Conservation (phyloP, 805 yeast species). For the Teunomyces kruisii region DNA sequence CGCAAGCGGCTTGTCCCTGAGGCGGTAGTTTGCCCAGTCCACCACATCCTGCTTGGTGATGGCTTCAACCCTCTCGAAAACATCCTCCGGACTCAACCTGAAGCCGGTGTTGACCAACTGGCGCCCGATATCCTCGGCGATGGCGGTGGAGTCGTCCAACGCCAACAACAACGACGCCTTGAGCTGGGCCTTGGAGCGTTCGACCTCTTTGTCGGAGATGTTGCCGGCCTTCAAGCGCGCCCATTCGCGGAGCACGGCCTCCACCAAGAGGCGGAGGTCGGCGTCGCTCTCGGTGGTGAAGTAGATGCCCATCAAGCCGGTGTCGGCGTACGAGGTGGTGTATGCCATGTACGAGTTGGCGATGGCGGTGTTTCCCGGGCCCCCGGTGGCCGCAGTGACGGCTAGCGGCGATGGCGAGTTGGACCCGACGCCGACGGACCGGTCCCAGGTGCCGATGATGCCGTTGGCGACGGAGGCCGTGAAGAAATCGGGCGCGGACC, state of each 20-base stretch:
- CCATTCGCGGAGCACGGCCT: slow-evolving; percentile 86
- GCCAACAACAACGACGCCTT: slow-evolving; percentile 89
- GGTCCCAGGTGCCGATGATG: slow-evolving; percentile 95
- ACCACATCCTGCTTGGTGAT: slow-evolving; percentile 79
- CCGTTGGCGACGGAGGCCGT: slow-evolving; percentile 96
- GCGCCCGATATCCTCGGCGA: slow-evolving; percentile 97
- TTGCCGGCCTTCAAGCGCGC: slow-evolving; percentile 75
- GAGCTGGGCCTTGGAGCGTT: slow-evolving; percentile 90
- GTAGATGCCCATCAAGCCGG: slow-evolving; percentile 97
- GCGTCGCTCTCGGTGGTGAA: slow-evolving; percentile 77
- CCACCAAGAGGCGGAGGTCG: slow-evolving; percentile 63
- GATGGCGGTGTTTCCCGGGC: slow-evolving; percentile 58
- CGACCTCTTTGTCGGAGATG: slow-evolving; percentile 81
- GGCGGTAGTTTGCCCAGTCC: slow-evolving; percentile 82
- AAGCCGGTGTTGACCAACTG: slow-evolving; percentile 93
- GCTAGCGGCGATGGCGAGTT: slow-evolving; percentile 86
- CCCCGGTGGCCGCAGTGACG: slow-evolving; percentile 57
- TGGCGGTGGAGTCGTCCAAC: slow-evolving; percentile 91
- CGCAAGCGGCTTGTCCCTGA: slow-evolving; percentile 77
- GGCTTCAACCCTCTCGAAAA: slow-evolving; percentile 70
- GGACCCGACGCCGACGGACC: slow-evolving; percentile 81
- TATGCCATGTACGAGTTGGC: slow-evolving; percentile 97
- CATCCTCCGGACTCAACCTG: slow-evolving; percentile 70
- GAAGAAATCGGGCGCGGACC: slow-evolving; percentile 95
- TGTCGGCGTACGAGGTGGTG: slow-evolving; percentile 94